phyloP scores from a whole-genome alignment of 2,329 filamentous ascomycete species.

The Venturia pyrina region DNA sequence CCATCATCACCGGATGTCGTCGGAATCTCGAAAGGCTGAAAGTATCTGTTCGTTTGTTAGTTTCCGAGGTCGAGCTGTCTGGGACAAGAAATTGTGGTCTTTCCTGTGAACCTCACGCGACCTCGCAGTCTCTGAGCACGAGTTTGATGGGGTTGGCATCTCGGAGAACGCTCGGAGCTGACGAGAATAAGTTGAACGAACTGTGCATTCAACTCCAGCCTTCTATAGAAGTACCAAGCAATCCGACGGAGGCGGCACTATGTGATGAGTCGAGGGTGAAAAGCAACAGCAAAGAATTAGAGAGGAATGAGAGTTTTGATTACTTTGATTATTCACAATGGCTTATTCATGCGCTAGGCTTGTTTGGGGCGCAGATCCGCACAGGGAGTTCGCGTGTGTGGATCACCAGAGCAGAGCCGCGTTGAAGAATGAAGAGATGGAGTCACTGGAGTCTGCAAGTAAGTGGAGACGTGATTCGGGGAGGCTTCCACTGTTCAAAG shows the following conservation, averaged over 20 bases:
- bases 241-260: background rate
- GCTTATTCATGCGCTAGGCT: slow-evolving; percentile 8
- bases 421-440: background rate
- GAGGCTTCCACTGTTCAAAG: too few species aligned
- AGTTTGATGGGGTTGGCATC: background rate
- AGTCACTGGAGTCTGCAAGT: background rate
- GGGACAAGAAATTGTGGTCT: background rate
- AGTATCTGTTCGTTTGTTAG: background rate
- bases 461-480: too few species aligned
- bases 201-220: background rate
- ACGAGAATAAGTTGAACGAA: background rate
- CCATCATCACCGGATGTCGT: background rate
- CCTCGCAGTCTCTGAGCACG: background rate
- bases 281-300: background rate
- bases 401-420: background rate
- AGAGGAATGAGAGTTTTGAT: background rate
- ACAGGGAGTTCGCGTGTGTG: background rate
- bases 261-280: background rate
- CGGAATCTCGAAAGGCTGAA: background rate
- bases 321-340: background rate
- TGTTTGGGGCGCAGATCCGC: background rate
- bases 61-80: background rate
- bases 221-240: background rate
- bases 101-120: slow-evolving; percentile 1
- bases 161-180: background rate